Evolutionary conservation across 805 yeast species (phyloP).

Genomic region (Sugiyamaella floridensis): DNA sequence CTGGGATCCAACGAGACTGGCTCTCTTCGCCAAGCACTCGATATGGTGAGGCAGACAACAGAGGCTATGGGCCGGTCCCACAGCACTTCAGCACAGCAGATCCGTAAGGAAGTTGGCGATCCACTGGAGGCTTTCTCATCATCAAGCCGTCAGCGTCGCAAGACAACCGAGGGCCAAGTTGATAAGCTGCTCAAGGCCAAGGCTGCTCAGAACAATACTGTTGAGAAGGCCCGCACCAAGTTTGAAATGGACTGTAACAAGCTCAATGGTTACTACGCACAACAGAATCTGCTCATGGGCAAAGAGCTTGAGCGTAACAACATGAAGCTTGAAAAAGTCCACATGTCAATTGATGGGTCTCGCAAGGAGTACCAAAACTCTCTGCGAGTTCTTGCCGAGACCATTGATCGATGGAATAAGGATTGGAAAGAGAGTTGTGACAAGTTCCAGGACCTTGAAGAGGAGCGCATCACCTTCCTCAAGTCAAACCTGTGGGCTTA

Average conservation of each 20-base stretch:
- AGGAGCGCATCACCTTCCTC: slow-evolving; percentile 61
- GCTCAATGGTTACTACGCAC: slow-evolving; percentile 52
- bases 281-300: slow-evolving; percentile 64
- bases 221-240: slow-evolving; percentile 34
- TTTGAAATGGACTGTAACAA: slow-evolving; percentile 54
- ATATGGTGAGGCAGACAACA: slow-evolving; percentile 52
- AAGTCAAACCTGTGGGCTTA: slow-evolving; percentile 72
- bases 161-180: slow-evolving; percentile 52
- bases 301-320: slow-evolving; percentile 59
- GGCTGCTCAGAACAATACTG: slow-evolving; percentile 28
- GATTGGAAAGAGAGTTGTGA: slow-evolving; percentile 66
- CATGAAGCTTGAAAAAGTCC: slow-evolving; percentile 46
- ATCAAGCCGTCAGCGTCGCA: slow-evolving; percentile 46
- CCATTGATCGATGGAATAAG: slow-evolving; percentile 55
- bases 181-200: slow-evolving; percentile 48
- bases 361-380: slow-evolving; percentile 54
- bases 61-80: slow-evolving; percentile 53
- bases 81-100: slow-evolving; percentile 42
- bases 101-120: slow-evolving; percentile 43
- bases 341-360: slow-evolving; percentile 35
- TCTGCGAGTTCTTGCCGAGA: slow-evolving; percentile 46
- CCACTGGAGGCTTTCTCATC: slow-evolving; percentile 49
- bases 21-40: slow-evolving; percentile 50
- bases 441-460: slow-evolving; percentile 60
- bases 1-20: slow-evolving; percentile 58